phyloP scores from a whole-genome alignment of 2,329 filamentous ascomycete genomes.

The Neophaeococcomyces mojaviensis region DNA sequence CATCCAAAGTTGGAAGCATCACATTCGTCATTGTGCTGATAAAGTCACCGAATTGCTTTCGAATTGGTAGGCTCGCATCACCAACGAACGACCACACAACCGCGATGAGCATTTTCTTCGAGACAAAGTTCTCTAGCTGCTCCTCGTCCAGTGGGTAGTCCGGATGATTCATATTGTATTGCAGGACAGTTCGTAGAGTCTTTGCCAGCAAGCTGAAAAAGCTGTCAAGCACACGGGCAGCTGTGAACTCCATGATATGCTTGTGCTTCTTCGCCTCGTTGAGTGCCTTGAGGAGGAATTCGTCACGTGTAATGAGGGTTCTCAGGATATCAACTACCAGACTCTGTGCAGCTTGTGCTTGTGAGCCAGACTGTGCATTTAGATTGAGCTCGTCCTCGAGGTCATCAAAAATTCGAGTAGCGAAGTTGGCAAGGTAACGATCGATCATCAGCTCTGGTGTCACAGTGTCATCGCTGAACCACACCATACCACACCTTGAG shows the following conservation, averaged over 20 bases:
- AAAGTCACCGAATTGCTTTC: conserved; percentile 82
- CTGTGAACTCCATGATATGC: conserved; percentile 98
- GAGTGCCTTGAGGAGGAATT: conserved; percentile 72
- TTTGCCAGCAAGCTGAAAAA: conserved; percentile 95
- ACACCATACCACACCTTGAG: conserved; percentile 99
- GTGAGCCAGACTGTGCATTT: conserved; percentile 66
- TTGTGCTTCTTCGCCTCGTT: conserved; percentile 68
- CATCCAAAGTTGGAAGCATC: conserved; percentile 71
- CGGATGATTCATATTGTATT: conserved; percentile 89
- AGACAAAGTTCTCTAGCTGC: conserved; percentile 79
- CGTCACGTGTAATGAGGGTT: conserved; percentile 65
- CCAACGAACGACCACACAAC: conserved; percentile 94
- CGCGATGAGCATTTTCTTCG: conserved; percentile 89
- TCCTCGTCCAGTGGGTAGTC: conserved; percentile 90
- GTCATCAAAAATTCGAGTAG: conserved; percentile 81
- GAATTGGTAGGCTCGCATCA: conserved; percentile 80
- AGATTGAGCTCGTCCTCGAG: conserved; percentile 84
- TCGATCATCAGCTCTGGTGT: conserved; percentile 85
- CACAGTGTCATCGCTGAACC: conserved; percentile 98
- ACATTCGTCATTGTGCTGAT: conserved; percentile 76
- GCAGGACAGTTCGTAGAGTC: conserved; percentile 79
- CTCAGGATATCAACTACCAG: conserved; percentile 74
- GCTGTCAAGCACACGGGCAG: conserved; percentile 81
- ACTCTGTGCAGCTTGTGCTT: conserved; percentile 69
- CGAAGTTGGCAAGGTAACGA: conserved; percentile 80